Base-by-base conservation (phyloP, 768 basidiomycete genomes). In the Rhodotorula diobovata region DNA sequence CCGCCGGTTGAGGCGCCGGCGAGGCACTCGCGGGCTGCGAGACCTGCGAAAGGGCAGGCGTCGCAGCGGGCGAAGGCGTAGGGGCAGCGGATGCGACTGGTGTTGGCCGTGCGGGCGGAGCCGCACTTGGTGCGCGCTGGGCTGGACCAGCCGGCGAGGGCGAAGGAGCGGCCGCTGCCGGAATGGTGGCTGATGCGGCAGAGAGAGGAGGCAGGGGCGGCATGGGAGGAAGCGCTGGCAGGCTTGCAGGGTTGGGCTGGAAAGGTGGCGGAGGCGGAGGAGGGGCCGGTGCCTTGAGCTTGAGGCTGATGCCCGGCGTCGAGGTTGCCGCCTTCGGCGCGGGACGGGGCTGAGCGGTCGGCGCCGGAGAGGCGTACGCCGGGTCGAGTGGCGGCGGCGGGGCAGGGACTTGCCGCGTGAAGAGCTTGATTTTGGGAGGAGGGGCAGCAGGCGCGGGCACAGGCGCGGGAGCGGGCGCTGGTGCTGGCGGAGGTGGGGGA, bases 261-360 rank as follows among this genome's bases (percentile, higher is more conserved):
- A 41, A 58, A 35, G 10, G 62, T 11, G 25, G 63, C 34, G 75
- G 79, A 68, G 25, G 55, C 5, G 57, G 37, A 39, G 57, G 57
- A 21, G 57, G 55, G 2, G 63, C 66, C 28, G 76, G 54, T 37
- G 66, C 45, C 51, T 76, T 79, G 63, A 80, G 73, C 63, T 80
- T 81, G 63, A 80, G 63, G 32, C 77, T 79, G 41, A 64, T 21
- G 7, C 18, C 28, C 16, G 67, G 61, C 21, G 43, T 41, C 21
- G 67, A 25, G n/a, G n/a, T n/a, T n/a, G n/a, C n/a, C n/a, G n/a
- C n/a, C n/a, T n/a, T n/a, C n/a, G n/a, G n/a, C 6, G 64, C 77
- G 1, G 35, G 30, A 8, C 37, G 23, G 54, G 45, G 58, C 41
- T 43, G 41, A 43, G 59, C 20, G 6, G 66, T 62, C 45, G 70